These are phyloP conservation scores for Cordyceps cicadae DNA, from an alignment of 2,329 filamentous ascomycete genomes.

Conservation along the genomic window DNA sequence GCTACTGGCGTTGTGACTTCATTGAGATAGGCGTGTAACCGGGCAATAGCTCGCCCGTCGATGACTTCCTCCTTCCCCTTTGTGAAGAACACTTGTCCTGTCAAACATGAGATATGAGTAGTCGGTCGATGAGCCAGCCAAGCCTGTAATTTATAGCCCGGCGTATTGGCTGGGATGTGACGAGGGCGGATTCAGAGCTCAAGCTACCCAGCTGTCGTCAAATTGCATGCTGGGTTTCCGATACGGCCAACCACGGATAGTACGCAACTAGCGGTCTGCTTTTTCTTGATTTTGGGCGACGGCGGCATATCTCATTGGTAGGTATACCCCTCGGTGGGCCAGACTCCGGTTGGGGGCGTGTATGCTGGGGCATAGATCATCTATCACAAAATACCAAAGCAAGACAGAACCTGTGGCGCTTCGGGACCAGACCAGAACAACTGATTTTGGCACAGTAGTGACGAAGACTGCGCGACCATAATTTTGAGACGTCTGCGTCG, in stretches of 20 bases:
- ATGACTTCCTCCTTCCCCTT: too few species aligned
- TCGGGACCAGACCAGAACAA: neutral
- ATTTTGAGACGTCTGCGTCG: neutral
- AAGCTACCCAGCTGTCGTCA: neutral
- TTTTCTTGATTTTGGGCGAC: neutral
- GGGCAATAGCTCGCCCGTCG: neutral
- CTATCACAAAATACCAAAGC: conserved; percentile 23
- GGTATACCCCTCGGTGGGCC: neutral
- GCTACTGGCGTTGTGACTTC: neutral
- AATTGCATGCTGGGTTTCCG: neutral
- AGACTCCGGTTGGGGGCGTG: neutral
- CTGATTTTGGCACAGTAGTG: too few species aligned
- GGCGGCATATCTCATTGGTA: neutral
- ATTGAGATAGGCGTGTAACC: neutral
- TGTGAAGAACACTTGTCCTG: neutral
- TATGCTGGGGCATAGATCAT: conserved; percentile 16
- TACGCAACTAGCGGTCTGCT: neutral
- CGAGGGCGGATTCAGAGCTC: neutral
- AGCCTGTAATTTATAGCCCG: neutral
- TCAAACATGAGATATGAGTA: conserved; percentile 7
- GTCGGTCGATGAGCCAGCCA: neutral
- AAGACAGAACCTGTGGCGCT: conserved; percentile 2
- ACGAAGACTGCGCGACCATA: neutral
- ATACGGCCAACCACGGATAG: neutral
- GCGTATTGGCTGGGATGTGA: neutral